These are phyloP conservation scores for Phoenix roebelenii DNA, from an alignment of 176 grass and related monocot genomes.

Conservation along the genomic window DNA sequence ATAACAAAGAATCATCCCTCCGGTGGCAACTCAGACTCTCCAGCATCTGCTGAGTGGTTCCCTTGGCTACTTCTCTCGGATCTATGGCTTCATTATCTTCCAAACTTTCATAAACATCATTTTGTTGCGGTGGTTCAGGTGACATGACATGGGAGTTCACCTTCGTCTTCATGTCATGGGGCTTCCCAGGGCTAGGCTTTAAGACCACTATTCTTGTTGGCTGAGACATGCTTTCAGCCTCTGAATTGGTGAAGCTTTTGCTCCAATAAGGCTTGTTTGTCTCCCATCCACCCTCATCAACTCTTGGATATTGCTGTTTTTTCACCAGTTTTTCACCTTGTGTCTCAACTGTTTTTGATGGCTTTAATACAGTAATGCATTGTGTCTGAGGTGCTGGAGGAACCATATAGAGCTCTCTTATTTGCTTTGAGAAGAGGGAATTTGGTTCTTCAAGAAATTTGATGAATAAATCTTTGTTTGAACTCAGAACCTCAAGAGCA, in stretches of 20 bases:
- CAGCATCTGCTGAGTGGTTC: slow-evolving; percentile 12
- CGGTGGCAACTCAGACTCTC: slow-evolving; percentile 19
- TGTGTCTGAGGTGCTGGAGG: slow-evolving; percentile 45
- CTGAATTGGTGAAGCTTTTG: slow-evolving; percentile 35
- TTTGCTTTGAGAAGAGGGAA: slow-evolving; percentile 39
- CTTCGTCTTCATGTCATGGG: slow-evolving; percentile 6
- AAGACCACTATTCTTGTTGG: slow-evolving; percentile 80
- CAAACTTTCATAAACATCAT: slow-evolving; percentile 17
- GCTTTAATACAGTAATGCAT: slow-evolving; percentile 82
- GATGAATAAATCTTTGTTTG: slow-evolving; percentile 85
- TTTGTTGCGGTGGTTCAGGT: slow-evolving; percentile 16
- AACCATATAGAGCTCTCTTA: slow-evolving; percentile 3
- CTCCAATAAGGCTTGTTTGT: slow-evolving; percentile 27
- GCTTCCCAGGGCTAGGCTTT: slow-evolving; percentile 56
- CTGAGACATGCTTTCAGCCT: slow-evolving; percentile 42
- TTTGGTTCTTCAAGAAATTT: slow-evolving; percentile 92
- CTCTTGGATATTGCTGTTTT: slow-evolving; percentile 9
- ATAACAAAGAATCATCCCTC: slow-evolving; percentile 79
- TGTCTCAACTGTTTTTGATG: slow-evolving; percentile 52
- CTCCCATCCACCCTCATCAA: slow-evolving; percentile 28
- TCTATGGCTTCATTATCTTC: slow-evolving; percentile 14
- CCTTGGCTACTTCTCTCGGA: slow-evolving; percentile 18
- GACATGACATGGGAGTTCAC: slow-evolving; percentile 17
- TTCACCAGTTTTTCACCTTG: slow-evolving; percentile 25
- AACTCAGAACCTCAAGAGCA: slow-evolving; percentile 76